Percentiles rank a stretch among this genome's conserved stretches.
These are phyloP conservation scores for Coemansia sp. DNA, from an alignment of 192 early-diverging fungal genomes.

Conservation along the genomic window DNA sequence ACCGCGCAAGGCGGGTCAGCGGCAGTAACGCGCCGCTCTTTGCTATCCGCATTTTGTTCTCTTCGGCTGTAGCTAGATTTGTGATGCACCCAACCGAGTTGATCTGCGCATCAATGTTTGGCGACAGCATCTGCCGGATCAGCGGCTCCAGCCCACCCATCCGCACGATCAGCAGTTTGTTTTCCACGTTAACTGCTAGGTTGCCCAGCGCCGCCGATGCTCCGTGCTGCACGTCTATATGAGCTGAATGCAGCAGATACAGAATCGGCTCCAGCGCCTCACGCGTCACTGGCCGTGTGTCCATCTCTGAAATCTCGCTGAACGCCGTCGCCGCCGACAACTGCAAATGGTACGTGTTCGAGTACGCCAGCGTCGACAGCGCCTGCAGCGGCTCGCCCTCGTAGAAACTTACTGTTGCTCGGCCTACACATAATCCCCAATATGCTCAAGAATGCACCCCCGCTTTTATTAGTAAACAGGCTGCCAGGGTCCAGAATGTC, in stretches of 20 bases:
- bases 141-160: conserved; percentile 80
- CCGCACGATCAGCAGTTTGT: conserved; percentile 82
- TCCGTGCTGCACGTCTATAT: conserved; percentile 80
- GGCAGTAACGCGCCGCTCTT: conserved; percentile 75
- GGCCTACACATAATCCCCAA: conserved; percentile 51
- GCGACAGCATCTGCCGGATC: conserved; percentile 80
- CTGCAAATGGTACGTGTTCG: conserved; percentile 80
- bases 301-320: conserved; percentile 85
- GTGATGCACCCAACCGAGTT: conserved; percentile 95
- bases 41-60: conserved; percentile 86
- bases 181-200: conserved; percentile 70
- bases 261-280: conserved; percentile 79
- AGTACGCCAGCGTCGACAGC: conserved; percentile 79
- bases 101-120: conserved; percentile 87
- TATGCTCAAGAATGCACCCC: conserved; percentile 1
- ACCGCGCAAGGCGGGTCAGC: conserved; percentile 70
- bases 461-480: neutral
- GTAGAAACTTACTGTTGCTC: conserved; percentile 77
- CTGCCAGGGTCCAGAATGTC: neutral
- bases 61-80: conserved; percentile 83
- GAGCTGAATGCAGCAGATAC: conserved; percentile 76
- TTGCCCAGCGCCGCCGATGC: conserved; percentile 89
- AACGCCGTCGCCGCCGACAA: conserved; percentile 84
- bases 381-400: conserved; percentile 77
- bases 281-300: conserved; percentile 71